phyloP scores from a whole-genome alignment of 495 filamentous ascomycete species.

The Coniosporium apollinis region DNA sequence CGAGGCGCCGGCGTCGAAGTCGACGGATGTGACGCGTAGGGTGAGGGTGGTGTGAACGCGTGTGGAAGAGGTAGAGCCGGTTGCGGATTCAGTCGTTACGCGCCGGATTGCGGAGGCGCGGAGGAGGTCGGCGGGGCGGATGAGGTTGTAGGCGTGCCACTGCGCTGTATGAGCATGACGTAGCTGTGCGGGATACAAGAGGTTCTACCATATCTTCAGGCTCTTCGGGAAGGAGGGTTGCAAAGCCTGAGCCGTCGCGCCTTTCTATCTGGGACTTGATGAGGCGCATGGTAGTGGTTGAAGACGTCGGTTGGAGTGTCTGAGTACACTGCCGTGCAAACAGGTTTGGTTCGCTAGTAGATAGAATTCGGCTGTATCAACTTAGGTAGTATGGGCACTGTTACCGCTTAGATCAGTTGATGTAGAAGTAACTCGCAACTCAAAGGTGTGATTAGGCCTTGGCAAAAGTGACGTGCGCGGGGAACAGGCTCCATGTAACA shows the following conservation, averaged over 20 bases:
- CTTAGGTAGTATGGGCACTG: background rate
- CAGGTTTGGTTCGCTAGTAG: background rate
- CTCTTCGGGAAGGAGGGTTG: conserved; percentile 74
- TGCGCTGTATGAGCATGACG: too few species aligned
- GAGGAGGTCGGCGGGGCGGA: conserved; percentile 61
- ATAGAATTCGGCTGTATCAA: background rate
- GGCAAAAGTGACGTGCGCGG: background rate
- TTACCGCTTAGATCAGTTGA: too few species aligned
- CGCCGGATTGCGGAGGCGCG: conserved; percentile 72
- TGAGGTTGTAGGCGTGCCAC: conserved; percentile 97
- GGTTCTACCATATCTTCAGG: conserved; percentile 84
- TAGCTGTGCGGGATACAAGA: too few species aligned
- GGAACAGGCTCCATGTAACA: too few species aligned
- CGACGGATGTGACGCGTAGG: conserved; percentile 65
- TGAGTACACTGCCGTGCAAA: background rate
- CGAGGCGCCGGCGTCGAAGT: conserved; percentile 76
- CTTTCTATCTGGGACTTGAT: conserved; percentile 52
- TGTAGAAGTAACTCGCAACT: background rate
- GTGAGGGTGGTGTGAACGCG: conserved; percentile 64
- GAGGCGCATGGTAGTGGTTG: conserved; percentile 44
- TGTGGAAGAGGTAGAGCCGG: conserved; percentile 56
- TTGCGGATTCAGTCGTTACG: conserved; percentile 46
- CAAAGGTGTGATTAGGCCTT: background rate
- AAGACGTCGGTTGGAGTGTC: background rate
- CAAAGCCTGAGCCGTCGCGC: conserved; percentile 56